Evolutionary conservation across 306 rosid species (phyloP).

Genomic region (Glycyrrhiza uralensis): DNA sequence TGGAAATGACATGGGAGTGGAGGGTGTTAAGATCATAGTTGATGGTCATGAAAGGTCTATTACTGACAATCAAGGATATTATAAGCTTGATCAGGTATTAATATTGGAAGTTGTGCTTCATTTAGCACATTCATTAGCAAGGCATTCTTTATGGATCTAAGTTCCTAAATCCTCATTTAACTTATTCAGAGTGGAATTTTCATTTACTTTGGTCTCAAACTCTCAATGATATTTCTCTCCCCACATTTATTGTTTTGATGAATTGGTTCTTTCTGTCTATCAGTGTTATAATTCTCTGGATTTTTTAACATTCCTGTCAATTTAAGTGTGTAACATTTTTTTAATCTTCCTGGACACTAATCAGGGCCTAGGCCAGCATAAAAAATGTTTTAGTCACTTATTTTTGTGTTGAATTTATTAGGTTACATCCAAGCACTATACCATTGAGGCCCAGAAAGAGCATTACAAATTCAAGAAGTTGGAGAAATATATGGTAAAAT

Average conservation of each 20-base stretch:
- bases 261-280: not conserved
- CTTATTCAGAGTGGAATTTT: constrained; percentile 2
- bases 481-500: constrained; percentile 74
- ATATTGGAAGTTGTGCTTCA: constrained; percentile 14
- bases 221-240: constrained; percentile 1
- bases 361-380: not conserved
- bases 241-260: not conserved
- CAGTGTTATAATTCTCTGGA: not conserved
- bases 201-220: not conserved
- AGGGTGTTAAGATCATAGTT: constrained; percentile 81
- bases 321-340: constrained; percentile 12
- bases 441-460: constrained; percentile 81
- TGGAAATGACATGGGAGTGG: constrained; percentile 81
- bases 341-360: not conserved
- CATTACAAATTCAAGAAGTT: constrained; percentile 84
- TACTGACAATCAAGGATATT: constrained; percentile 91
- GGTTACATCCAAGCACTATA: constrained; percentile 88
- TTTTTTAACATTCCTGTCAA: not conserved
- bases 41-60: constrained; percentile 89
- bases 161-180: constrained; percentile 2
- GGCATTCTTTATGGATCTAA: constrained; percentile 2
- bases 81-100: constrained; percentile 94
- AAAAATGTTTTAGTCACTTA: not conserved
- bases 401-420: constrained; percentile 38
- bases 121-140: not conserved